Evolutionary conservation across 2,329 filamentous ascomycete species (phyloP), one percentile per base, ranked within the genome.

Genomic region (Mycogone perniciosa): DNA sequence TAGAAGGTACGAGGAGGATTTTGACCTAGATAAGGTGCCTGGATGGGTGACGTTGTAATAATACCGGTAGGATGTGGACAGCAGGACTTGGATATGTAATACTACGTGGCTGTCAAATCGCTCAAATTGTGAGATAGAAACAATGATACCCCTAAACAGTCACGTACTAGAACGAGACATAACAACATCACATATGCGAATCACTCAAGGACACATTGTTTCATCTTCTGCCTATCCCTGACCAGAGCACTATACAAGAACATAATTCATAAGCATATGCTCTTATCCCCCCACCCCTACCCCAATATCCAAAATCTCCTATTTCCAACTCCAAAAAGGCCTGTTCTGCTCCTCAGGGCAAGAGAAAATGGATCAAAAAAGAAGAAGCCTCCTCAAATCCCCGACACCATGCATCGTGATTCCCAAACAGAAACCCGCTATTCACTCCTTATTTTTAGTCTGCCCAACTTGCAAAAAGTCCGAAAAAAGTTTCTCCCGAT

Each of bases 11-110:
- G 76, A 79, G 41, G 79, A 84, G 56, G 75, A 79, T 0, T 70
- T 72, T 37, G 79, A 82, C 51, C 80, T 90, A n/a, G 69, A 74
- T 3, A 79, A 80, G 41, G 84, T 91, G 35, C 85, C 87, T 0
- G 89, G 88, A 1, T 93, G 87, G 88, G 87, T 90, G 7, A 79
- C 76, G 57, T 34, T 53, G 31, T 53, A 41, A 49, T 33, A 26
- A 7, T 11, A 11, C 35, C 35, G n/a, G 35, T 38, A 38, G 20
- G 13, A 41, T 7, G 26, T 2, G 26, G 7, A 41, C 39, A n/a
- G 20, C 35, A n/a, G 20, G 35, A 20, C n/a, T 38, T 38, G 35
- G 35, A 38, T 38, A 38, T 38, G 20, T 38, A 6, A 38, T n/a
- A 9, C 35, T 20, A 20, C 20, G 20, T 20, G 20, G 20, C 20